Percentiles rank a stretch among this genome's conserved stretches.
phyloP scores from a whole-genome alignment of 1,284 basidiomycete genomes.

The Ganoderma lucidum region DNA sequence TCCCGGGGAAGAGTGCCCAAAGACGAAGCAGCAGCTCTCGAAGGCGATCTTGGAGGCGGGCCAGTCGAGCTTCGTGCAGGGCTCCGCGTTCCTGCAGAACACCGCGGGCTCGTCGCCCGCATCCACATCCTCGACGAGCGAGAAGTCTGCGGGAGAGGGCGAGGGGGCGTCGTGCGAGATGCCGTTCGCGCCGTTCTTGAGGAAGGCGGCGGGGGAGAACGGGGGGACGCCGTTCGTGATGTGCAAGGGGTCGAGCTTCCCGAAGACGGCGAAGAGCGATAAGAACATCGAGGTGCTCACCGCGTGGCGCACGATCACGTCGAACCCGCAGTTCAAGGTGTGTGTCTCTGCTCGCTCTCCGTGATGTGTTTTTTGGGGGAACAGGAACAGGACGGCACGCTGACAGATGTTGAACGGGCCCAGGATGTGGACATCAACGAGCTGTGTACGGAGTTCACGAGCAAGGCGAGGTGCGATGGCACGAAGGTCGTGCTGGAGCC shows the following conservation, averaged over 20 bases:
- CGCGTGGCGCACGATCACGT: constrained; percentile 79
- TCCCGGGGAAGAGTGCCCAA: constrained; percentile 52
- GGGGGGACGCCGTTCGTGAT: constrained; percentile 56
- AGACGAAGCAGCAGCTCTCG: constrained; percentile 63
- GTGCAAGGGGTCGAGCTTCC: constrained; percentile 70
- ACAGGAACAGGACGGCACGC: not conserved
- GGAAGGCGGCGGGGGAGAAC: constrained; percentile 37
- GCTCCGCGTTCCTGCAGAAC: constrained; percentile 28
- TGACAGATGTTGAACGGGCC: constrained; percentile 22
- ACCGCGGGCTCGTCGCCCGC: constrained; percentile 30
- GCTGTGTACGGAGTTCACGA: constrained; percentile 78
- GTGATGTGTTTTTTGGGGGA: not conserved
- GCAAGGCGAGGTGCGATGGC: constrained; percentile 82
- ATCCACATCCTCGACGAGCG: constrained; percentile 5
- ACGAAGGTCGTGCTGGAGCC: constrained; percentile 82
- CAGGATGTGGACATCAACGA: constrained; percentile 81
- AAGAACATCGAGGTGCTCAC: constrained; percentile 77
- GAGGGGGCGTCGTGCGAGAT: constrained; percentile 32
- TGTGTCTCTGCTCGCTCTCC: constrained; percentile 19
- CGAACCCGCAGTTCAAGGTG: constrained; percentile 72
- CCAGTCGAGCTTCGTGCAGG: constrained; percentile 55
- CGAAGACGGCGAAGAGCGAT: constrained; percentile 71
- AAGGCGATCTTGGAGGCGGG: constrained; percentile 56
- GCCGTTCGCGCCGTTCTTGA: constrained; percentile 38
- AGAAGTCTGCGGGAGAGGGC: not conserved